Percentiles rank a stretch among this genome's conserved stretches.
phyloP scores from a whole-genome alignment of 164 flowering plant genomes.

The Stephania japonica region DNA sequence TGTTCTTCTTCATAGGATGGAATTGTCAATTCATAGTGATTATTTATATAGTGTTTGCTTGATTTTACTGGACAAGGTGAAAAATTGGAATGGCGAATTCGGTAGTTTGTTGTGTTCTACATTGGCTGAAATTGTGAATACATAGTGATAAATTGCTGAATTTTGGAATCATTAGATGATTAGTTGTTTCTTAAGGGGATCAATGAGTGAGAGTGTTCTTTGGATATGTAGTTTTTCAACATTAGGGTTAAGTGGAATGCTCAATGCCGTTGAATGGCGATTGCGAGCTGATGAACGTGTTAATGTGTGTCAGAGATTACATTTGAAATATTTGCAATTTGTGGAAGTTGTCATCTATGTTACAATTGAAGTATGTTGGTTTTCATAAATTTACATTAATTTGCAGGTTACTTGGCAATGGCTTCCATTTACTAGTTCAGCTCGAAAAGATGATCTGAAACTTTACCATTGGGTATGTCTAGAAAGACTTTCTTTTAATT shows the following conservation, averaged over 20 bases:
- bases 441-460: conserved; percentile 76
- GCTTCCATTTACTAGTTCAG: conserved; percentile 91
- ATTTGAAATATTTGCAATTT: no score
- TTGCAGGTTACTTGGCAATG: conserved; percentile 92
- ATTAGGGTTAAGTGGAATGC: background rate
- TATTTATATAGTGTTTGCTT: no score
- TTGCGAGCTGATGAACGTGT: background rate
- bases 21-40: background rate
- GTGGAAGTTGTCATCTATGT: no score
- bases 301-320: no score
- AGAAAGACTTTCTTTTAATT: background rate
- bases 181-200: background rate
- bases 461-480: conserved; percentile 88
- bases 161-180: background rate
- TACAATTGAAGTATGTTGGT: background rate
- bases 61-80: no score
- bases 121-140: no score
- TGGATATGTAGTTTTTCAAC: background rate
- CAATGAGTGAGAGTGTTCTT: background rate
- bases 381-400: background rate
- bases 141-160: background rate
- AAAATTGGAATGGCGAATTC: no score
- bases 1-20: background rate
- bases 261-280: background rate
- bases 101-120: no score